These are phyloP conservation scores for Mycena rosella DNA, from an alignment of 768 basidiomycete genomes.

Conservation along the genomic window DNA sequence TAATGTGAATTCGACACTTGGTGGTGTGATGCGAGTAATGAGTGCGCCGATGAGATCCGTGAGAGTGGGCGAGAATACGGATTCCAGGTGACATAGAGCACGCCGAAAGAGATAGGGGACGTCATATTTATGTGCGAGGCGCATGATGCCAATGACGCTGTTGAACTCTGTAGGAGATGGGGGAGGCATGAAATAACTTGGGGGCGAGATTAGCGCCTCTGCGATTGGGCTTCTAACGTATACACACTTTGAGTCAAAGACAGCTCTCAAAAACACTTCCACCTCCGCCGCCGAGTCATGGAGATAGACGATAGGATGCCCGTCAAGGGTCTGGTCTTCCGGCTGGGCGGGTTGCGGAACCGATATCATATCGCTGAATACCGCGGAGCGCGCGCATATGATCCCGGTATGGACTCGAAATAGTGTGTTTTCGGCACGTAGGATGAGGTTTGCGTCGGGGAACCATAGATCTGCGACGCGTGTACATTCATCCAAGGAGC, in stretches of 20 bases:
- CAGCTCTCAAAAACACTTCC: conserved; percentile 7
- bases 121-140: conserved; percentile 13
- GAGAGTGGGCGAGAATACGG: background rate
- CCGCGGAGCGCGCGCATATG: conserved; percentile 1
- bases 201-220: background rate
- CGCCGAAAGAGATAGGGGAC: conserved; percentile 4
- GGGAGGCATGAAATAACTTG: conserved; percentile 1
- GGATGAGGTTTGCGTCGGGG: background rate
- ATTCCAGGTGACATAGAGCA: background rate
- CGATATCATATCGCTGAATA: background rate
- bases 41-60: background rate
- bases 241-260: conserved; percentile 14
- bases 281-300: conserved; percentile 5
- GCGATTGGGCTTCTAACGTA: too few relatives aligned
- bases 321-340: background rate
- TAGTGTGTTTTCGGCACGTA: conserved; percentile 4
- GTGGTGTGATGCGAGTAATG: background rate
- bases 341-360: background rate
- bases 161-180: background rate
- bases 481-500: background rate
- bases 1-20: background rate
- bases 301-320: background rate
- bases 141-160: background rate
- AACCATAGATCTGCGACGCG: conserved; percentile 12
- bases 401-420: conserved; percentile 7